Evolutionary conservation across 2,329 filamentous ascomycete species (phyloP).

Genomic region (Cladosporium sp.): DNA sequence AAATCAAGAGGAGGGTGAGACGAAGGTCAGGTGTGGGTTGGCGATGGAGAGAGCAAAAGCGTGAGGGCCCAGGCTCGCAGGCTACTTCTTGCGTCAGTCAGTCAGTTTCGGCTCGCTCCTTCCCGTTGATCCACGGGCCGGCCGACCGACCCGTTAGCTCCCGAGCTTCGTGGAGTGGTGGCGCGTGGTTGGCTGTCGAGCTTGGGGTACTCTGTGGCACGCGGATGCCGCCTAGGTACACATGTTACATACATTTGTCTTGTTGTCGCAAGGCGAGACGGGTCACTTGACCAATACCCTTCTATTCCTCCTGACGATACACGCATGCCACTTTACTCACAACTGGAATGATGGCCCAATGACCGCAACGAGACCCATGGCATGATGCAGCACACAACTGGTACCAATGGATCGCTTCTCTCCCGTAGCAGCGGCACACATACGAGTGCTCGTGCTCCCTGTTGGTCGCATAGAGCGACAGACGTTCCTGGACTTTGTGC

Average conservation of each 20-base stretch:
- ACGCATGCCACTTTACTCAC: not conserved
- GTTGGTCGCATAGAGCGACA: slow-evolving; percentile 79
- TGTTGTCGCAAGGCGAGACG: not conserved
- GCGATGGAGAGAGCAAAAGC: not conserved
- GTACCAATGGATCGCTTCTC: slow-evolving; percentile 66
- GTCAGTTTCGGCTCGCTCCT: not conserved
- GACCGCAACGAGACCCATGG: not conserved
- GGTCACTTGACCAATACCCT: not conserved
- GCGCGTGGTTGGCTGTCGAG: not conserved
- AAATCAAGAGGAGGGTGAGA: not conserved
- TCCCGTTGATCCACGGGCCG: not conserved
- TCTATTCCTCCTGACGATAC: not conserved
- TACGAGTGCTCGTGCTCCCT: slow-evolving; percentile 81
- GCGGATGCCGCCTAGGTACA: not conserved
- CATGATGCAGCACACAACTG: not conserved
- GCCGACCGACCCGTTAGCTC: too few species aligned
- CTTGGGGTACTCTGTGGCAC: not conserved
- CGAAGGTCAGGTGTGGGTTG: slow-evolving; percentile 1
- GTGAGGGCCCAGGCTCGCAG: not conserved
- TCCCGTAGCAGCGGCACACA: slow-evolving; percentile 84
- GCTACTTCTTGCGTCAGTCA: not conserved
- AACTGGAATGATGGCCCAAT: slow-evolving; percentile 1
- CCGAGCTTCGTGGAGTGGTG: too few species aligned
- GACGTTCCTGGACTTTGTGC: slow-evolving; percentile 73
- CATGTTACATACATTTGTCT: not conserved